Percentiles rank a stretch among this genome's conserved stretches.
phyloP scores from a whole-genome alignment of 148 eudicot genomes.

The Dysphania ambrosioides region DNA sequence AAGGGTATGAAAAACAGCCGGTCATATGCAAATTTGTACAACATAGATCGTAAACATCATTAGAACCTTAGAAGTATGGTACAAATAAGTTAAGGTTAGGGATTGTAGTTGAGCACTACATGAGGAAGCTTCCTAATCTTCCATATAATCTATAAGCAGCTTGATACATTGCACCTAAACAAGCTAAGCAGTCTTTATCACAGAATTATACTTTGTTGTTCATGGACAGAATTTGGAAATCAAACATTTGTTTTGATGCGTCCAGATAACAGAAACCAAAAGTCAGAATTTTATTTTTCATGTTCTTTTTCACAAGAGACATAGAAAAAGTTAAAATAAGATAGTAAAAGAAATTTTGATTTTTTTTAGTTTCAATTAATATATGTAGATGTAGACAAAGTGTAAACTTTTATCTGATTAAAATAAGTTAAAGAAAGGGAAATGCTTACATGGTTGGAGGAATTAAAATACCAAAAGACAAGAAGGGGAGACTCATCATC shows the following conservation, averaged over 20 bases:
- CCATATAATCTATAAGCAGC: too few relatives aligned
- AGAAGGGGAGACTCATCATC: slow-evolving; percentile 20
- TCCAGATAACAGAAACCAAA: background rate
- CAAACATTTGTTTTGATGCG: background rate
- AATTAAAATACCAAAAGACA: slow-evolving; percentile 22
- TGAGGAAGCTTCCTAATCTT: too few relatives aligned
- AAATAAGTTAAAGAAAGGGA: background rate
- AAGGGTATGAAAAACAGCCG: too few relatives aligned
- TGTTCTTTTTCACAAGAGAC: background rate
- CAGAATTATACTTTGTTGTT: background rate
- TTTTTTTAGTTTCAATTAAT: background rate
- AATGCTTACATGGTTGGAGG: background rate
- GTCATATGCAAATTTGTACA: too few relatives aligned
- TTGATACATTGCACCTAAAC: background rate
- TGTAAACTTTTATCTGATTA: background rate
- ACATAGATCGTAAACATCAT: too few relatives aligned
- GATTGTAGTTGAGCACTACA: too few relatives aligned
- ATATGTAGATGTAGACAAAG: background rate
- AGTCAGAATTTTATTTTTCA: background rate
- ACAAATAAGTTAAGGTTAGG: too few relatives aligned
- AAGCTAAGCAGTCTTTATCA: background rate
- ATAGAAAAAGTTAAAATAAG: background rate
- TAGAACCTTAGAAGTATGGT: too few relatives aligned
- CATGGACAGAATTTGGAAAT: background rate
- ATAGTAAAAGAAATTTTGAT: background rate